Conservation (phyloP, 495 filamentous ascomycete species). For the Pseudotulostoma volvatum region DNA sequence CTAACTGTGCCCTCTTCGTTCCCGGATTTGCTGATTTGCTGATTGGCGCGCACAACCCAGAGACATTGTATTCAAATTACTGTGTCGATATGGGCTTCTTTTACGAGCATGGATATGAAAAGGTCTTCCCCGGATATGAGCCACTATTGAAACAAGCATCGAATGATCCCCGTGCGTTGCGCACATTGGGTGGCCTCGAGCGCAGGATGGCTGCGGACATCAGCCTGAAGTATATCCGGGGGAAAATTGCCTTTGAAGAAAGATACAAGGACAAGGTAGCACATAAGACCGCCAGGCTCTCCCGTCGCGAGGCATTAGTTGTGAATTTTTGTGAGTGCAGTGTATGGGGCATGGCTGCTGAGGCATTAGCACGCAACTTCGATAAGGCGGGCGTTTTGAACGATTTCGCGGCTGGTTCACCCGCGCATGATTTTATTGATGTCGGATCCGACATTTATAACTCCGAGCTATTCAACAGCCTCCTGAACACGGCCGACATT, state of each 20-base stretch:
- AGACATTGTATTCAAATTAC: constrained; percentile 15
- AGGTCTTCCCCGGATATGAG: constrained; percentile 16
- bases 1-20: constrained; percentile 16
- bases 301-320: constrained; percentile 10
- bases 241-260: constrained; percentile 14
- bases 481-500: constrained; percentile 17
- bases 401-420: constrained; percentile 14
- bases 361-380: constrained; percentile 15
- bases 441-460: constrained; percentile 17
- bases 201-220: constrained; percentile 9
- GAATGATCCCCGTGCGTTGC: constrained; percentile 9
- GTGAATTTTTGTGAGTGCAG: constrained; percentile 16
- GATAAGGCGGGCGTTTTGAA: constrained; percentile 14
- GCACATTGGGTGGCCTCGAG: constrained; percentile 10
- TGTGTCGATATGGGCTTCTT: constrained; percentile 17
- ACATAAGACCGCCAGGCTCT: constrained; percentile 9
- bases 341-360: constrained; percentile 16
- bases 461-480: constrained; percentile 18
- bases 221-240: constrained; percentile 14
- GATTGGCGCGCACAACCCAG: constrained; percentile 13
- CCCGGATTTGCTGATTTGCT: constrained; percentile 10
- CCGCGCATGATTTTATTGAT: constrained; percentile 18
- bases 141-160: constrained; percentile 6
- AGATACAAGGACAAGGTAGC: constrained; percentile 6
- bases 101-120: constrained; percentile 18